A percentile compares a stretch with the other conserved stretches of the same genome.
phyloP scores from a whole-genome alignment of 1,284 basidiomycete genomes.

The Sporisorium iseilematis-ciliati region DNA sequence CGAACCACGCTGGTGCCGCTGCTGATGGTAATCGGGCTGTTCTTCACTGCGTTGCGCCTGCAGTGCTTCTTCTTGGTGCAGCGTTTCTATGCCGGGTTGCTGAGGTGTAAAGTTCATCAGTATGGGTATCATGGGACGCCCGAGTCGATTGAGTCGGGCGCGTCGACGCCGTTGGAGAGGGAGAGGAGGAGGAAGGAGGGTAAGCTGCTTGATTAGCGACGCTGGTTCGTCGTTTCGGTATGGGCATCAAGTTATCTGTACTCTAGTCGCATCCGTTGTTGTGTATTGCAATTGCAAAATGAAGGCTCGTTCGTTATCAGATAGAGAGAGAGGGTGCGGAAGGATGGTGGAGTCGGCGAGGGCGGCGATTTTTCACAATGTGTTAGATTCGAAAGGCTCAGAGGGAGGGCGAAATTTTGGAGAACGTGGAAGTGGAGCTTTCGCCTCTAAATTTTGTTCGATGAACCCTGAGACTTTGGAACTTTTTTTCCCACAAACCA shows the following conservation, averaged over 20 bases:
- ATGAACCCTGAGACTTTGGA: not conserved
- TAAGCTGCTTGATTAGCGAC: constrained; percentile 38
- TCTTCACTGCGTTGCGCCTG: constrained; percentile 47
- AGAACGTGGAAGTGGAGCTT: constrained; percentile 19
- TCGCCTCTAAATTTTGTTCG: constrained; percentile 5
- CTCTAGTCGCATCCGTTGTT: not conserved
- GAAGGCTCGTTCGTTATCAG: not conserved
- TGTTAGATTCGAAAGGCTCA: not conserved
- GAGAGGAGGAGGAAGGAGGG: constrained; percentile 34
- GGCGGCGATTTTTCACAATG: not conserved
- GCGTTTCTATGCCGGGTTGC: constrained; percentile 27
- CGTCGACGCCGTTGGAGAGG: constrained; percentile 30
- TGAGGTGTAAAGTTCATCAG: constrained; percentile 34
- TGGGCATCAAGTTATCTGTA: too few species aligned
- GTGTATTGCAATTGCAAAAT: not conserved
- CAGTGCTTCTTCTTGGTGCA: constrained; percentile 53
- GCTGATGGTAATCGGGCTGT: constrained; percentile 39
- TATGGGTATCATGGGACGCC: constrained; percentile 33
- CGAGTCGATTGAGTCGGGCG: constrained; percentile 12
- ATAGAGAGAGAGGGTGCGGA: not conserved
- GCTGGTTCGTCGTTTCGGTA: constrained; percentile 26
- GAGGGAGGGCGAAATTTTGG: not conserved
- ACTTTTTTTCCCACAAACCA: not conserved
- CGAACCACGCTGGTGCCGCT: constrained; percentile 44
- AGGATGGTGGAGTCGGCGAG: not conserved